A percentile compares a stretch with the other conserved stretches of the same genome.
Conservation (phyloP, 768 basidiomycete species). For the Mycena floridula region DNA sequence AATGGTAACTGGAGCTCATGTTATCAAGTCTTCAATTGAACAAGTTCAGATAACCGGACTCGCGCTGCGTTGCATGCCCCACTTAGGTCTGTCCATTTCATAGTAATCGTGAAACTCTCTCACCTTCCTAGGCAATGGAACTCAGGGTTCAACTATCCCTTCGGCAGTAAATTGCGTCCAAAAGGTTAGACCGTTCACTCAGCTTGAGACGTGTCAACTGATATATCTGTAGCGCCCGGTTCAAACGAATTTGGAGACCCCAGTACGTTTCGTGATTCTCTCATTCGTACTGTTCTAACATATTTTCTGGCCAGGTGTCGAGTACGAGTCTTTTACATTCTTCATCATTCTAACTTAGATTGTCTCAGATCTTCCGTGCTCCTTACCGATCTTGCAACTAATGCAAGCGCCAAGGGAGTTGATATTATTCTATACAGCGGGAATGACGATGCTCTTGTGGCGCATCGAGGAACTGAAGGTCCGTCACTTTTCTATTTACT, state of each 20-base stretch:
- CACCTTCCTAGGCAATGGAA: no score
- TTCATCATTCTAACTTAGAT: no score
- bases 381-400: slow-evolving; percentile 39
- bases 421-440: slow-evolving; percentile 39
- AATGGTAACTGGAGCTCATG: slow-evolving; percentile 54
- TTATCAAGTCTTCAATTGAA: slow-evolving; percentile 1
- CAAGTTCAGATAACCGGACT: slow-evolving; percentile 41
- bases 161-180: slow-evolving; percentile 23
- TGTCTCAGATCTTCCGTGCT: no score
- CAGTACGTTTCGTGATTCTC: no score
- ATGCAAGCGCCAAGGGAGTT: slow-evolving; percentile 29
- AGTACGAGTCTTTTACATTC: no score
- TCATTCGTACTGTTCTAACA: no score
- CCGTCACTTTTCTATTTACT: slow-evolving; percentile 3
- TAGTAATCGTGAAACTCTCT: no score
- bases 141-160: no score
- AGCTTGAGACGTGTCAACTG: neutral
- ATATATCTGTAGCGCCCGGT: neutral
- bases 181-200: neutral
- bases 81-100: no score
- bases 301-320: no score
- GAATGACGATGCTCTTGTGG: slow-evolving; percentile 42
- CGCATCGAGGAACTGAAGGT: slow-evolving; percentile 44
- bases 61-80: slow-evolving; percentile 66
- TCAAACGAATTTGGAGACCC: no score